Evolutionary conservation across 345 rosid genomes (phyloP).

Genomic region (Turritis glabra): DNA sequence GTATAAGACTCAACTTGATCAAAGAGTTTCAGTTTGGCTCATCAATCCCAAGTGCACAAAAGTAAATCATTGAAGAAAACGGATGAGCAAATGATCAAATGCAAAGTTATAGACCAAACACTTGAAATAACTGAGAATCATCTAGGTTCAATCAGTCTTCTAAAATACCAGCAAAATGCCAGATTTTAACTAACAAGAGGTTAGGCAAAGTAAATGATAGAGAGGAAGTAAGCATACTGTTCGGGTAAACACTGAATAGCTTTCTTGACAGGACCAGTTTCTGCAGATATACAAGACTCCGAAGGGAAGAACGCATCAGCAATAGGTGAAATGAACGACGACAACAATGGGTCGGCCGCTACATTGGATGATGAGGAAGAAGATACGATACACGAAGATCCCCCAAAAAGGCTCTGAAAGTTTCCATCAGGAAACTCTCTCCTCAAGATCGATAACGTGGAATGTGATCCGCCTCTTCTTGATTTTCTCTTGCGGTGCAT

Average conservation of each 20-base stretch:
- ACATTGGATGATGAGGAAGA: slow-evolving; percentile 52
- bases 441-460: slow-evolving; percentile 74
- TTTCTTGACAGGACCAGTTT: slow-evolving; percentile 53
- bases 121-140: not conserved
- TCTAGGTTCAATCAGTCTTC: not conserved
- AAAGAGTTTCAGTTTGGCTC: not conserved
- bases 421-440: slow-evolving; percentile 89
- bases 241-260: slow-evolving; percentile 46
- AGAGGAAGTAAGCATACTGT: slow-evolving; percentile 44
- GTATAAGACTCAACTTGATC: not conserved
- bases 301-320: slow-evolving; percentile 51
- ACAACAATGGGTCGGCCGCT: slow-evolving; percentile 86
- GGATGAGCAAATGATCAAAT: not conserved
- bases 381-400: slow-evolving; percentile 63
- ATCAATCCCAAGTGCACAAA: not conserved
- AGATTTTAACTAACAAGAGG: not conserved
- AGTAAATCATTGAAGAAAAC: not conserved
- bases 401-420: slow-evolving; percentile 72
- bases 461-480: slow-evolving; percentile 75
- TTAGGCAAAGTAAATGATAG: not conserved
- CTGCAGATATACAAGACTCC: slow-evolving; percentile 47
- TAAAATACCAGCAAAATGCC: not conserved
- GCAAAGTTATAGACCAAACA: not conserved
- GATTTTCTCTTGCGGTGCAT: slow-evolving; percentile 88
- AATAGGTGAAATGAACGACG: slow-evolving; percentile 84